phyloP scores from a whole-genome alignment of 2,329 filamentous ascomycete species.

The Tolypocladium guangdongense region DNA sequence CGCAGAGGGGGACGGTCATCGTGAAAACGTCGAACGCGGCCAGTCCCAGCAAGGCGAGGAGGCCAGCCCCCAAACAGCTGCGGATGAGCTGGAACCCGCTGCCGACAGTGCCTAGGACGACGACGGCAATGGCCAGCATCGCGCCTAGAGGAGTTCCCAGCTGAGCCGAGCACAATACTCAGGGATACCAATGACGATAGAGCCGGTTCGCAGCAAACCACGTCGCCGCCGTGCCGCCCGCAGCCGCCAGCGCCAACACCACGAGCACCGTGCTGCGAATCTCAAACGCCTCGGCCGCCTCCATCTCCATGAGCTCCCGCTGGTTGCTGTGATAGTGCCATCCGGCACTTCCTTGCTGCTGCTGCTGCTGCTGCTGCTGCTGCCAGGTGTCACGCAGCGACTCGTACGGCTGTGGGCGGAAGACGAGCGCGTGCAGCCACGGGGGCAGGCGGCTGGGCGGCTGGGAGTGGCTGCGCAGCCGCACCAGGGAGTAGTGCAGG shows the following conservation, averaged over 20 bases:
- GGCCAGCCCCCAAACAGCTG: too few relatives aligned
- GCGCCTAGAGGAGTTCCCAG: too few relatives aligned
- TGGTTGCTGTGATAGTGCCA: constrained; percentile 46
- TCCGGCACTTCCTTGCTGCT: not conserved
- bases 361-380: not conserved
- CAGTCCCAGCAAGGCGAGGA: too few relatives aligned
- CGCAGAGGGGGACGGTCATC: too few relatives aligned
- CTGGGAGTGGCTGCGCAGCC: constrained; percentile 28
- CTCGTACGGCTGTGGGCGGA: constrained; percentile 27
- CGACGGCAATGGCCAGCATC: too few relatives aligned
- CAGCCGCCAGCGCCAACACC: constrained; percentile 27
- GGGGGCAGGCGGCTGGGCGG: constrained; percentile 18
- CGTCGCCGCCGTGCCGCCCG: not conserved
- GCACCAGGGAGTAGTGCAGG: constrained; percentile 39
- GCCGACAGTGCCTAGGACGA: too few relatives aligned
- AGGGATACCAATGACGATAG: not conserved
- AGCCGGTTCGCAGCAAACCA: not conserved
- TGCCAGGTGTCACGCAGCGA: constrained; percentile 10
- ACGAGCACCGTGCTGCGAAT: constrained; percentile 44
- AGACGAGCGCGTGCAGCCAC: constrained; percentile 32
- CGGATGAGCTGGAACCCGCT: too few relatives aligned
- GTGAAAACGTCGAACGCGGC: too few relatives aligned
- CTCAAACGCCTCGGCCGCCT: constrained; percentile 53
- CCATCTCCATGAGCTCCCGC: constrained; percentile 49
- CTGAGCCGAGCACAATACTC: not conserved